These are phyloP conservation scores for Dioszegia hungarica DNA, from an alignment of 768 basidiomycete genomes.

Conservation along the genomic window DNA sequence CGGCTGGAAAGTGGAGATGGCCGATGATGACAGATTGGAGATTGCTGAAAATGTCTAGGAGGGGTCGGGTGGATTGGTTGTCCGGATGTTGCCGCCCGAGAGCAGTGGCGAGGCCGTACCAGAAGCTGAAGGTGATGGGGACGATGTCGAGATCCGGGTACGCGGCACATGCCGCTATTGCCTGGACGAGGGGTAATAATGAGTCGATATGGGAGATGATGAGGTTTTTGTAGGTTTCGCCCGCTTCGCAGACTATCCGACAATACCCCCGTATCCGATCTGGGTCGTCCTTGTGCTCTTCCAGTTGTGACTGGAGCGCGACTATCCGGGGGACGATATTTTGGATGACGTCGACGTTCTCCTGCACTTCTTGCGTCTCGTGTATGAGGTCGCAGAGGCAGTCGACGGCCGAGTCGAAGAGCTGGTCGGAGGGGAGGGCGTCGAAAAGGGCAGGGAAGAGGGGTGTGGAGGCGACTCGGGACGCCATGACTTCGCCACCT, in stretches of 20 bases:
- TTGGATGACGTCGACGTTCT: conserved; percentile 83
- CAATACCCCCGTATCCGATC: conserved; percentile 86
- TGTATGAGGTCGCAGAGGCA: conserved; percentile 91
- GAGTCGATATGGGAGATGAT: conserved; percentile 83
- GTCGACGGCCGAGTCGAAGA: conserved; percentile 92
- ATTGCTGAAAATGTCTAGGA: conserved; percentile 73
- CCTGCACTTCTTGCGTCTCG: conserved; percentile 95
- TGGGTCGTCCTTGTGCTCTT: conserved; percentile 59
- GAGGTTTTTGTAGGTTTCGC: conserved; percentile 87
- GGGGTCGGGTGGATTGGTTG: conserved; percentile 51
- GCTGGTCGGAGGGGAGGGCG: conserved; percentile 70
- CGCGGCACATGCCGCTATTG: conserved; percentile 86
- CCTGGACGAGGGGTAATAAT: conserved; percentile 91
- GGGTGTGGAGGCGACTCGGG: conserved; percentile 65
- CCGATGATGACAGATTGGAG: conserved; percentile 80
- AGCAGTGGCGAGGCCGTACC: conserved; percentile 86
- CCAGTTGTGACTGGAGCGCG: conserved; percentile 61
- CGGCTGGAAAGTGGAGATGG: conserved; percentile 86
- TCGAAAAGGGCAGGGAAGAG: conserved; percentile 78
- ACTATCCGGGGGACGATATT: conserved; percentile 82
- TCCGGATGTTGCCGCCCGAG: conserved; percentile 64
- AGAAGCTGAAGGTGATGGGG: conserved; percentile 95
- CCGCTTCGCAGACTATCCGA: conserved; percentile 92
- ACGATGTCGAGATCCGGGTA: conserved; percentile 93
- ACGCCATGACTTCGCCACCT: conserved; percentile 72